phyloP scores from a whole-genome alignment of 2,329 filamentous ascomycete genomes.

The Sordariomycetes sp. region DNA sequence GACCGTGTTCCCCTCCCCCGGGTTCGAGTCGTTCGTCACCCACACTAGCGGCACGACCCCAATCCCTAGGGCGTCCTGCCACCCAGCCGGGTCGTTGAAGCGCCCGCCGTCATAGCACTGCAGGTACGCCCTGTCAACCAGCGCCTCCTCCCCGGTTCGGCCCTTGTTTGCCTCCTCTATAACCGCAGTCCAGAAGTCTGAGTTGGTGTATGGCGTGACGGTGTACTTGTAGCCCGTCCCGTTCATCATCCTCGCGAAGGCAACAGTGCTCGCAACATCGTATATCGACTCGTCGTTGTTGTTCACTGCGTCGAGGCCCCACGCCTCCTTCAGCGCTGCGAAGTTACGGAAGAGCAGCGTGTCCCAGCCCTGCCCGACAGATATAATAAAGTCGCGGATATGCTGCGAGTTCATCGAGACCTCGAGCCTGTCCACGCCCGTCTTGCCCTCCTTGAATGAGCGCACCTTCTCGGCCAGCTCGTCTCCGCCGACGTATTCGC shows the following conservation, averaged over 20 bases:
- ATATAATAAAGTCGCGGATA: constrained; percentile 23
- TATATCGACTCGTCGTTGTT: constrained; percentile 34
- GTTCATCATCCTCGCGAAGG: constrained; percentile 29
- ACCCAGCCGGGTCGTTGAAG: constrained; percentile 24
- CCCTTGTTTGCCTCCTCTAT: constrained; percentile 17
- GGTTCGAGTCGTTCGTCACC: constrained; percentile 35
- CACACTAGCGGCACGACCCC: constrained; percentile 31
- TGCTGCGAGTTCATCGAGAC: constrained; percentile 31
- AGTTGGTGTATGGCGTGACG: constrained; percentile 29
- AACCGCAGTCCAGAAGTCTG: constrained; percentile 23
- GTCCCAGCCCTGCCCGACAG: constrained; percentile 18
- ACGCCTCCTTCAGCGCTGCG: constrained; percentile 24
- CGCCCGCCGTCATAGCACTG: constrained; percentile 34
- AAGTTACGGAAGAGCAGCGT: constrained; percentile 28
- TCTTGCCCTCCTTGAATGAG: constrained; percentile 20
- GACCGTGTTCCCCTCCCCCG: constrained; percentile 23
- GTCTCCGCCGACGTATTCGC: constrained; percentile 33
- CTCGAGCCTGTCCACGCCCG: constrained; percentile 25
- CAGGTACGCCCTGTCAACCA: constrained; percentile 29
- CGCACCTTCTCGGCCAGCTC: constrained; percentile 34
- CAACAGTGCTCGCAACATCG: constrained; percentile 27
- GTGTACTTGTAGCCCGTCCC: constrained; percentile 29
- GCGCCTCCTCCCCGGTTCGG: constrained; percentile 7
- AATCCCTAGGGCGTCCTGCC: constrained; percentile 24
- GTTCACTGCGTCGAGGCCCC: constrained; percentile 32